Conservation (phyloP, 345 rosid species). For the Gossypium sturtianum region DNA sequence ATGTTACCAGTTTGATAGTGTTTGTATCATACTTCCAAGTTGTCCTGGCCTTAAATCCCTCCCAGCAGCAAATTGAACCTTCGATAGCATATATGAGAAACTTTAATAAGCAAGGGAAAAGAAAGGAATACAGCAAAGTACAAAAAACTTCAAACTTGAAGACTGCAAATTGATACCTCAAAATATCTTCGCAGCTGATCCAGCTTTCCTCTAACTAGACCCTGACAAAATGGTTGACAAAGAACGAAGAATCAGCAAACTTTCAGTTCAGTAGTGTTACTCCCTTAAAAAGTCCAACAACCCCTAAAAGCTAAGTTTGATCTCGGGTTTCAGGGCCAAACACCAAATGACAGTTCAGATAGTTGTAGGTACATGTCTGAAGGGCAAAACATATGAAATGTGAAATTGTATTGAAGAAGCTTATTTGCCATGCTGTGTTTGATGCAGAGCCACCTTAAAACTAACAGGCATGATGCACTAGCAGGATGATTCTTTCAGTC, state of each 20-base stretch:
- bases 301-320: neutral
- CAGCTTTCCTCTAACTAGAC: slow-evolving; percentile 91
- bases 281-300: neutral
- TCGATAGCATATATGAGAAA: slow-evolving; percentile 2
- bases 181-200: slow-evolving; percentile 91
- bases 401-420: neutral
- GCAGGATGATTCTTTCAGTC: neutral
- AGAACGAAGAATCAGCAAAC: neutral
- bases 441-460: neutral
- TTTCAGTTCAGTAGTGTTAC: neutral
- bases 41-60: slow-evolving; percentile 92
- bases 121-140: neutral
- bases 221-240: slow-evolving; percentile 36
- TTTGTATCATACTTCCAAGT: slow-evolving; percentile 73
- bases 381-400: neutral
- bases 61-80: slow-evolving; percentile 97
- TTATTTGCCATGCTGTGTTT: neutral
- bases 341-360: neutral
- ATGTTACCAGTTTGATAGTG: slow-evolving; percentile 79
- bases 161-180: slow-evolving; percentile 46
- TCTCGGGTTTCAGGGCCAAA: neutral
- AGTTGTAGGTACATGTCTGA: neutral
- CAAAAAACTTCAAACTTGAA: neutral
- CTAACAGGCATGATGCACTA: neutral
- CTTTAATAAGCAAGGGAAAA: neutral